A percentile compares a stretch with the other conserved stretches of the same genome.
Conservation (phyloP, 2,329 filamentous ascomycete genomes). For the Plectosphaerella sp. region DNA sequence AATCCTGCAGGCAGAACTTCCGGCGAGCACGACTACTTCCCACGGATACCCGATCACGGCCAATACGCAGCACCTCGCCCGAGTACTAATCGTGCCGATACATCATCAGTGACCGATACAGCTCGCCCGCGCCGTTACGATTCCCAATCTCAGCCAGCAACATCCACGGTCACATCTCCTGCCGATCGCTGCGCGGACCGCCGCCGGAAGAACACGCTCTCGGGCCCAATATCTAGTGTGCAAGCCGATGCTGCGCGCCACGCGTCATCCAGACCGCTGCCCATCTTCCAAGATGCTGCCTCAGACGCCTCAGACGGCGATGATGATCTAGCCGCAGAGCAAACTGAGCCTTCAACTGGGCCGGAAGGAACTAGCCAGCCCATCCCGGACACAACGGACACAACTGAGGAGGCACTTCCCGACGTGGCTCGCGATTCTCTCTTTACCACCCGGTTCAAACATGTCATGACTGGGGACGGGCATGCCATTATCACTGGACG, state of each 20-base stretch:
- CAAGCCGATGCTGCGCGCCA: constrained; percentile 38
- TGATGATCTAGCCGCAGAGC: too few species aligned
- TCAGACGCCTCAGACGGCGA: constrained; percentile 20
- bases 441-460: constrained; percentile 72
- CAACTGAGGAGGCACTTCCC: neutral
- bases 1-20: constrained; percentile 45
- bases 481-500: constrained; percentile 80
- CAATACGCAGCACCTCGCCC: constrained; percentile 22
- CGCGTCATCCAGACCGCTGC: constrained; percentile 26
- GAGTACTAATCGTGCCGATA: constrained; percentile 22
- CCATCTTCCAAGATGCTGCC: constrained; percentile 14
- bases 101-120: constrained; percentile 18
- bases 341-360: neutral
- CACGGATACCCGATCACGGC: constrained; percentile 25
- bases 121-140: constrained; percentile 3
- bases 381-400: neutral
- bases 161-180: constrained; percentile 9
- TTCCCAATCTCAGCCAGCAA: constrained; percentile 2
- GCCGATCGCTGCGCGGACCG: constrained; percentile 14
- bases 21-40: constrained; percentile 32
- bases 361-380: neutral
- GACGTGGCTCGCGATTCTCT: constrained; percentile 33
- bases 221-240: constrained; percentile 38
- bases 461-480: constrained; percentile 70
- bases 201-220: constrained; percentile 27